phyloP scores from a whole-genome alignment of 257 asterid species.

The Gentiana dahurica region DNA sequence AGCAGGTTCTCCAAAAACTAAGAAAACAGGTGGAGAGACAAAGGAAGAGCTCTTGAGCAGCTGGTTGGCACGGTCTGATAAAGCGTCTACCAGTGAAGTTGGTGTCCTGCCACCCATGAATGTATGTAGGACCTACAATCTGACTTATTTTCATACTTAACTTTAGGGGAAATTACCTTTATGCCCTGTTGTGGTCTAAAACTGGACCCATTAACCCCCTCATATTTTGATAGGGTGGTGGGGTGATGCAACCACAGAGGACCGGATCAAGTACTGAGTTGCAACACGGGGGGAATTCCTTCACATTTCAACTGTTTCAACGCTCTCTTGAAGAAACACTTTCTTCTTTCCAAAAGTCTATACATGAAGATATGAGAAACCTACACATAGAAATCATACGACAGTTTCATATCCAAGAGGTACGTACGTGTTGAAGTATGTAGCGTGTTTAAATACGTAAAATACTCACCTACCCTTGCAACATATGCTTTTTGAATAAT shows the following conservation, averaged over 20 bases:
- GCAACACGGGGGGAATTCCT: conserved; percentile 76
- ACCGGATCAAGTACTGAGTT: conserved; percentile 33
- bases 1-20: conserved; percentile 67
- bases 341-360: conserved; percentile 66
- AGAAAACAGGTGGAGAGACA: conserved; percentile 85
- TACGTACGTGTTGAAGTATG: conserved; percentile 12
- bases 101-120: conserved; percentile 35
- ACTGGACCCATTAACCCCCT: too few relatives aligned
- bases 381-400: conserved; percentile 80
- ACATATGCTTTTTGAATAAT: background rate
- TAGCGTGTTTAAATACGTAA: too few relatives aligned
- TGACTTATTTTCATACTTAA: conserved; percentile 6
- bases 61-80: conserved; percentile 58
- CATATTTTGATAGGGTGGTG: conserved; percentile 50
- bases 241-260: conserved; percentile 27
- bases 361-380: conserved; percentile 90
- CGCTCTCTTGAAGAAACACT: conserved; percentile 86
- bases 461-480: too few relatives aligned
- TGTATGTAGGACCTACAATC: conserved; percentile 56
- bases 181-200: background rate
- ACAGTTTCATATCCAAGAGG: conserved; percentile 95
- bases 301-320: conserved; percentile 90
- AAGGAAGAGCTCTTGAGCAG: conserved; percentile 68
- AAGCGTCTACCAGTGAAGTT: conserved; percentile 38
- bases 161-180: background rate